A percentile compares a stretch with the other conserved stretches of the same genome.
These are phyloP conservation scores for Fusarium chlamydosporum DNA, from an alignment of 2,329 filamentous ascomycete species.

Conservation along the genomic window DNA sequence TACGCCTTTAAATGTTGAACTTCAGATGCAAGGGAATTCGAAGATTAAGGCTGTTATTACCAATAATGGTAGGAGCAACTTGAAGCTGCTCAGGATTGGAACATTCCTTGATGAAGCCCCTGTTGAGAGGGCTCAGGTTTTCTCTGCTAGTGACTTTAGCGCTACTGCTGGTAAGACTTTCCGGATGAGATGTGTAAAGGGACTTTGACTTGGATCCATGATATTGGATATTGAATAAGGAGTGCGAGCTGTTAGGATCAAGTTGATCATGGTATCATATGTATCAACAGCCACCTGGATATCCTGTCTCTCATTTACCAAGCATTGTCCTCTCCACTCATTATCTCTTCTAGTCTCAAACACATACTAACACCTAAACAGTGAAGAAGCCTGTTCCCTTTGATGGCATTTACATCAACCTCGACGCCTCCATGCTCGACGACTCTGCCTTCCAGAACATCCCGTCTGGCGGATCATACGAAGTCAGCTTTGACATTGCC, in stretches of 20 bases:
- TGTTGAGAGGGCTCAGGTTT: slow-evolving; percentile 68
- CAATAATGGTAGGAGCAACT: slow-evolving; percentile 64
- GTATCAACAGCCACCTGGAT: fast-evolving
- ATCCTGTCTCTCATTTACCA: not conserved
- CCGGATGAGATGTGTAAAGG: too few species aligned
- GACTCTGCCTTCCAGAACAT: slow-evolving; percentile 67
- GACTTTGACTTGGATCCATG: not conserved
- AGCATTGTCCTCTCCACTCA: not conserved
- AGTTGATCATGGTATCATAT: not conserved
- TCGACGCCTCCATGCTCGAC: slow-evolving; percentile 61
- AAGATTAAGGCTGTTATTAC: slow-evolving; percentile 67
- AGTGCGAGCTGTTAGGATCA: not conserved
- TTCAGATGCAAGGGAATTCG: slow-evolving; percentile 66
- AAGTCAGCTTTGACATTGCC: slow-evolving; percentile 68
- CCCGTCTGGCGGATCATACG: slow-evolving; percentile 63
- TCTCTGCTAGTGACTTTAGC: slow-evolving; percentile 51
- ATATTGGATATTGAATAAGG: not conserved
- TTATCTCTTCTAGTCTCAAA: fast-evolving
- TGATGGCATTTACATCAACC: slow-evolving; percentile 66
- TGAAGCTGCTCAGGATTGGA: slow-evolving; percentile 68
- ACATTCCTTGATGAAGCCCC: slow-evolving; percentile 67
- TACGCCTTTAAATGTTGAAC: slow-evolving; percentile 60
- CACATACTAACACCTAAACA: slow-evolving; percentile 7
- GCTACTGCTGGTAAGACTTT: slow-evolving; percentile 52
- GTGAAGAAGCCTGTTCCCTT: slow-evolving; percentile 62